A percentile compares a stretch with the other conserved stretches of the same genome.
Evolutionary conservation across 192 early-diverging fungal species (phyloP).

Genomic region (Rhizoclosmatium globosum): DNA sequence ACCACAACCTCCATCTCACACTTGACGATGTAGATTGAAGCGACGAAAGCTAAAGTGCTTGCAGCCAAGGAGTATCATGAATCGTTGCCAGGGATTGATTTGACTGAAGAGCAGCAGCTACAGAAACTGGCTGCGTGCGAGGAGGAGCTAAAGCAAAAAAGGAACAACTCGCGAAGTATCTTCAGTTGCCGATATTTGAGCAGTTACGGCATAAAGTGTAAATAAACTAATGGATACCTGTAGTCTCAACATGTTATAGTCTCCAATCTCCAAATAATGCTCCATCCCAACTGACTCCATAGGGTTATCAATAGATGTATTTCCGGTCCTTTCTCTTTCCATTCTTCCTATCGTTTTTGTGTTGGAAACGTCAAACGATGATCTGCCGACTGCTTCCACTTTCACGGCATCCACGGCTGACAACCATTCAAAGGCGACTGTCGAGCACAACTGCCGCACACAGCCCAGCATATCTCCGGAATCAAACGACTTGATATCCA

Average conservation of each 20-base stretch:
- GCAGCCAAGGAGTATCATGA: slow-evolving; percentile 5
- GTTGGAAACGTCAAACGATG: too few species aligned
- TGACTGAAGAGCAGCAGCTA: neutral
- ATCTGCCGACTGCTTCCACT: too few species aligned
- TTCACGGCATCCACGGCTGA: too few species aligned
- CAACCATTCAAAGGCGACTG: neutral
- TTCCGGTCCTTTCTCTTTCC: too few species aligned
- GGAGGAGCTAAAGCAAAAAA: neutral
- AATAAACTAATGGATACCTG: neutral
- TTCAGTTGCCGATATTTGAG: neutral
- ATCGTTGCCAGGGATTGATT: slow-evolving; percentile 11
- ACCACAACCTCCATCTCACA: neutral
- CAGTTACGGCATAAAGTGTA: neutral
- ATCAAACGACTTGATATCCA: neutral
- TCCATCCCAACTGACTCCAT: neutral
- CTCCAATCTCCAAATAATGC: neutral
- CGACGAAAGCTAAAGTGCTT: neutral
- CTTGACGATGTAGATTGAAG: neutral
- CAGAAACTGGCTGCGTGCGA: neutral
- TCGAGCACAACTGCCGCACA: neutral
- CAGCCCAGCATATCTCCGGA: neutral
- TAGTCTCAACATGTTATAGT: neutral
- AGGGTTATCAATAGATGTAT: neutral
- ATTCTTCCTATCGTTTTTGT: neutral
- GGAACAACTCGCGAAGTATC: neutral